Percentiles rank a stretch among this genome's conserved stretches.
Evolutionary conservation across 2,329 filamentous ascomycete species (phyloP).

Genomic region (Colletotrichum zoysiae): DNA sequence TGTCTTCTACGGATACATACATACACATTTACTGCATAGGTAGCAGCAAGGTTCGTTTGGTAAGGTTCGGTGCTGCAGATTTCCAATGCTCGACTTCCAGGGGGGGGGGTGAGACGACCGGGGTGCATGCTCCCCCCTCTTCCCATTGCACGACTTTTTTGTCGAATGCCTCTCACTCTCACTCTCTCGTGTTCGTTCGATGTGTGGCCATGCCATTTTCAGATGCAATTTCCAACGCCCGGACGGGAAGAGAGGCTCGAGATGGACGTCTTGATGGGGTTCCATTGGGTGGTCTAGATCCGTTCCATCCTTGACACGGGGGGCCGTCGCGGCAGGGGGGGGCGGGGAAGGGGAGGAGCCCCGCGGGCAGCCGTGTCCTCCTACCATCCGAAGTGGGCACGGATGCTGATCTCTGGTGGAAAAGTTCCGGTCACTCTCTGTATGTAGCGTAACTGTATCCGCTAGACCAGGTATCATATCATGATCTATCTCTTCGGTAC

Average conservation of each 20-base stretch:
- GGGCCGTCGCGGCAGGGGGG: constrained; percentile 17
- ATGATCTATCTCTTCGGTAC: not conserved
- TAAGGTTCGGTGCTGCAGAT: not conserved
- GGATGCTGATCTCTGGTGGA: constrained; percentile 5
- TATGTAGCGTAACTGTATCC: no score
- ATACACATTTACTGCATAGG: not conserved
- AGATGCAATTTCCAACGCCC: constrained; percentile 40
- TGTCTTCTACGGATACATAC: not conserved
- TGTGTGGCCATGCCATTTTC: constrained; percentile 36
- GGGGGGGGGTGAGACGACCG: constrained; percentile 13
- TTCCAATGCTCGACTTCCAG: not conserved
- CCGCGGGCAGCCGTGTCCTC: constrained; percentile 17
- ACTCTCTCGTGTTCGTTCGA: constrained; percentile 33
- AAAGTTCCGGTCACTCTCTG: constrained; percentile 19
- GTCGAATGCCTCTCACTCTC: constrained; percentile 1
- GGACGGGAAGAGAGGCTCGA: constrained; percentile 20
- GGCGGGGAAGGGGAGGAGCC: not conserved
- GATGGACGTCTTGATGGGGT: constrained; percentile 19
- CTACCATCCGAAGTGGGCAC: constrained; percentile 35
- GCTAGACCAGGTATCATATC: no score
- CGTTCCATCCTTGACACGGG: not conserved
- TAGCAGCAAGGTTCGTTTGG: not conserved
- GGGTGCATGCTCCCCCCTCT: constrained; percentile 8
- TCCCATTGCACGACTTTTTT: constrained; percentile 23
- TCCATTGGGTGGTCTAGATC: constrained; percentile 35